Conservation (phyloP, 2,329 filamentous ascomycete genomes). For the Colletotrichum liriopes region DNA sequence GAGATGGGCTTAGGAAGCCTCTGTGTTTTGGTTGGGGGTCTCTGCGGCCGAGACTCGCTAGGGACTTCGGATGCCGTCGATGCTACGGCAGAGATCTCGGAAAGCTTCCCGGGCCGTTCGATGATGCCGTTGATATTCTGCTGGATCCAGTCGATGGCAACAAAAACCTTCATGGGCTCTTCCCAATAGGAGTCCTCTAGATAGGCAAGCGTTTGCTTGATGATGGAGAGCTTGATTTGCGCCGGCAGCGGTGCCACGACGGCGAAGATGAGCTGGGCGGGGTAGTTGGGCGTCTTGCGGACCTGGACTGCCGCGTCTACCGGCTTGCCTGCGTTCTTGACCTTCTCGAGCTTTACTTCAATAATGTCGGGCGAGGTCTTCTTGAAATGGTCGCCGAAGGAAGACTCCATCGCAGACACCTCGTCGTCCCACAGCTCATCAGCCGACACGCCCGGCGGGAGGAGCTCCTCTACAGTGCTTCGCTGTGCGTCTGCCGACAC, state of each 20-base stretch:
- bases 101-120: slow-evolving; percentile 85
- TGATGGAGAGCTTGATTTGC: slow-evolving; percentile 92
- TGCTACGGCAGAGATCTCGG: slow-evolving; percentile 86
- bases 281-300: slow-evolving; percentile 82
- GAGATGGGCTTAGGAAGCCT: slow-evolving; percentile 72
- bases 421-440: slow-evolving; percentile 88
- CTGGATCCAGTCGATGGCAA: slow-evolving; percentile 92
- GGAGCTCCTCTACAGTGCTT: slow-evolving; percentile 40
- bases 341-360: slow-evolving; percentile 75
- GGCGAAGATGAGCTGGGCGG: slow-evolving; percentile 77
- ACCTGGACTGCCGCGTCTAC: slow-evolving; percentile 75
- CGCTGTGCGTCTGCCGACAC: slow-evolving; percentile 5
- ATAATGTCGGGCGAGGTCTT: slow-evolving; percentile 75
- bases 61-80: slow-evolving; percentile 74
- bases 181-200: slow-evolving; percentile 80
- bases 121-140: slow-evolving; percentile 87
- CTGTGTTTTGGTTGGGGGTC: slow-evolving; percentile 50
- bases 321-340: slow-evolving; percentile 66
- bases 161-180: slow-evolving; percentile 91
- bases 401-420: slow-evolving; percentile 85
- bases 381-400: slow-evolving; percentile 83
- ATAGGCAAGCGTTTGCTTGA: slow-evolving; percentile 82
- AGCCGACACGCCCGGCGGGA: slow-evolving; percentile 54
- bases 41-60: slow-evolving; percentile 47
- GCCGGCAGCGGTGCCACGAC: slow-evolving; percentile 83